Percentiles rank a stretch among this genome's conserved stretches.
phyloP scores from a whole-genome alignment of 768 basidiomycete species.

The Termitomyces sp. region DNA sequence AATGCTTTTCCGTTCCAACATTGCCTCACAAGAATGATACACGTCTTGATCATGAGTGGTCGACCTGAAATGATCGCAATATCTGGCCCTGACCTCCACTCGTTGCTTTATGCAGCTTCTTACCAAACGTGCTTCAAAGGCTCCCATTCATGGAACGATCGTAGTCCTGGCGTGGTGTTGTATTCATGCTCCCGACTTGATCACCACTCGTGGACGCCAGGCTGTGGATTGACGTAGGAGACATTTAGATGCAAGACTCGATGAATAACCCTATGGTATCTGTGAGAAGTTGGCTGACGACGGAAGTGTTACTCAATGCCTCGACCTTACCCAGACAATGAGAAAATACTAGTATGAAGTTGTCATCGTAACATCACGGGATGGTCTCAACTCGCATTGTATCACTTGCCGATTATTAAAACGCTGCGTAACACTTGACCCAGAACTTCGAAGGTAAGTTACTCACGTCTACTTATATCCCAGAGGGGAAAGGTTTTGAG shows the following conservation, averaged over 20 bases:
- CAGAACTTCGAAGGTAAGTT: no score
- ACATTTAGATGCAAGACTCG: background rate
- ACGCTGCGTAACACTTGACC: no score
- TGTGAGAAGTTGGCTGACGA: background rate
- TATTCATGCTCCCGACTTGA: background rate
- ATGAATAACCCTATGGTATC: background rate
- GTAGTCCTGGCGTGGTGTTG: background rate
- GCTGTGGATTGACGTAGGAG: background rate
- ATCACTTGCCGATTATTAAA: no score
- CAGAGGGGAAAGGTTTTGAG: no score
- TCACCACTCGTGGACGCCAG: background rate
- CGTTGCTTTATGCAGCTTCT: background rate
- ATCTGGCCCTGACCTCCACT: background rate
- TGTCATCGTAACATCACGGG: background rate
- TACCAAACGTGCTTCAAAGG: background rate
- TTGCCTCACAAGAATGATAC: background rate
- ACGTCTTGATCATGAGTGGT: background rate
- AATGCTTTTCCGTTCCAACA: background rate
- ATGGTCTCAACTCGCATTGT: no score
- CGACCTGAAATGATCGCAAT: background rate
- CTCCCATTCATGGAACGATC: background rate
- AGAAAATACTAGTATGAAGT: background rate
- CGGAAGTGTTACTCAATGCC: background rate
- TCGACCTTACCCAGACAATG: background rate
- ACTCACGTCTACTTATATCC: no score